Evolutionary conservation across 192 early-diverging fungal species (phyloP).

Genomic region (Coemansia sp.): DNA sequence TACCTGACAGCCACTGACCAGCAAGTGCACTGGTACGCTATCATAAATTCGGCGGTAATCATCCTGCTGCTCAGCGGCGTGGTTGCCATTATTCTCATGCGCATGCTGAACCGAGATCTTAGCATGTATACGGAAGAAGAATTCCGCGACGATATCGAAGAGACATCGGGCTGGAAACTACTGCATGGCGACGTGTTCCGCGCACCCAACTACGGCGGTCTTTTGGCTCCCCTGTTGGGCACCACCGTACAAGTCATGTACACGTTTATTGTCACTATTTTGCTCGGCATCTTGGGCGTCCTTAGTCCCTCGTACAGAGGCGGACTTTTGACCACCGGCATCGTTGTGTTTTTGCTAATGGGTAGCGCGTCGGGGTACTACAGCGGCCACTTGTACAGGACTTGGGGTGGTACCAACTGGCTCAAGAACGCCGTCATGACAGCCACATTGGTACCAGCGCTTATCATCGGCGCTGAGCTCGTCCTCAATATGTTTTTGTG

Average conservation of each 20-base stretch:
- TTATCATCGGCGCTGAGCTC: conserved; percentile 65
- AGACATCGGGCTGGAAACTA: conserved; percentile 74
- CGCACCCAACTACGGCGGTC: conserved; percentile 62
- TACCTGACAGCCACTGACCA: conserved; percentile 59
- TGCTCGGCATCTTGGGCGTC: conserved; percentile 61
- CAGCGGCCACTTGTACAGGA: conserved; percentile 69
- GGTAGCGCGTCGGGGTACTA: conserved; percentile 66
- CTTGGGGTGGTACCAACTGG: conserved; percentile 71
- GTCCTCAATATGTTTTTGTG: conserved; percentile 86
- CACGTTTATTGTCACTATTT: conserved; percentile 57
- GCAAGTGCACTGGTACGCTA: conserved; percentile 68
- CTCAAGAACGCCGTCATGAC: conserved; percentile 68
- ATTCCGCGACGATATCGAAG: conserved; percentile 65
- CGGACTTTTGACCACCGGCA: conserved; percentile 59
- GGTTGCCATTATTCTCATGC: conserved; percentile 67
- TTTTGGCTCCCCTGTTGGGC: conserved; percentile 73
- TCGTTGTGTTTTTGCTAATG: conserved; percentile 61
- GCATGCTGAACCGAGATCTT: conserved; percentile 66
- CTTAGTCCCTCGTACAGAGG: conserved; percentile 69
- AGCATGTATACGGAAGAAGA: conserved; percentile 55
- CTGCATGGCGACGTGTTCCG: conserved; percentile 80
- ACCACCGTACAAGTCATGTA: conserved; percentile 70
- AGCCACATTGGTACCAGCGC: conserved; percentile 60
- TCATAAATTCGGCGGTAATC: conserved; percentile 70
- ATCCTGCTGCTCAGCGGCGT: conserved; percentile 67